Percentiles rank a stretch among this genome's conserved stretches.
Evolutionary conservation across 75 land plant genomes (phyloP).

Genomic region (Larix kaempferi): DNA sequence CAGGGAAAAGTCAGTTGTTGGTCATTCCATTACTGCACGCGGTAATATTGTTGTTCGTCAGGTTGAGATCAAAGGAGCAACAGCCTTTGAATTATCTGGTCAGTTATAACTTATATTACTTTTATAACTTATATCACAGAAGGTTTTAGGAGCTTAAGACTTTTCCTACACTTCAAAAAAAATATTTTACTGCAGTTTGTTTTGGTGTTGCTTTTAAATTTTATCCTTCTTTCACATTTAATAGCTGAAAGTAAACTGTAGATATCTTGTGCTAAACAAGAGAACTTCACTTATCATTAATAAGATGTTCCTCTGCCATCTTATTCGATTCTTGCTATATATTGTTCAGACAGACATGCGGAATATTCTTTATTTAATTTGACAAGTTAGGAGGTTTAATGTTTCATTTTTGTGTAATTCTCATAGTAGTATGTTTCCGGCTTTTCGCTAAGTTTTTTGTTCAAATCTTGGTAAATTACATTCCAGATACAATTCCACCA

Average conservation of each 20-base stretch:
- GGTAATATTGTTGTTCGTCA: slow-evolving; percentile 37
- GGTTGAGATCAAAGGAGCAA: slow-evolving; percentile 66
- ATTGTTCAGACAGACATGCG: background rate
- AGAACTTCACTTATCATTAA: background rate
- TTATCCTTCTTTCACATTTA: background rate
- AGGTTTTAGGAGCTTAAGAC: background rate
- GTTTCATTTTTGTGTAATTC: slow-evolving; percentile 1
- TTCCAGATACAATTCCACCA: too few relatives aligned
- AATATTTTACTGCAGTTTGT: background rate
- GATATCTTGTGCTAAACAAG: slow-evolving; percentile 2
- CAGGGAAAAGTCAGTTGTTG: slow-evolving; percentile 82
- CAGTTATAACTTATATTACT: too few relatives aligned
- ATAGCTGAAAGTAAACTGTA: background rate
- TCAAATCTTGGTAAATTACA: background rate
- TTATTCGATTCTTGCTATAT: background rate
- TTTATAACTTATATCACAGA: background rate
- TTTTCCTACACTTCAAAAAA: background rate
- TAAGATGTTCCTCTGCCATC: background rate
- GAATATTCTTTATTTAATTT: background rate
- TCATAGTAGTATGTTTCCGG: background rate
- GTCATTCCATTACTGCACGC: slow-evolving; percentile 63
- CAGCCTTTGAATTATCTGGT: slow-evolving; percentile 87
- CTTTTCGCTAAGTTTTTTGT: background rate
- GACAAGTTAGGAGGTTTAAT: background rate
- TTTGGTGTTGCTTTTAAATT: background rate